These are phyloP conservation scores for Decorospora gaudefroyi DNA, from an alignment of 2,329 filamentous ascomycete genomes.

Conservation along the genomic window DNA sequence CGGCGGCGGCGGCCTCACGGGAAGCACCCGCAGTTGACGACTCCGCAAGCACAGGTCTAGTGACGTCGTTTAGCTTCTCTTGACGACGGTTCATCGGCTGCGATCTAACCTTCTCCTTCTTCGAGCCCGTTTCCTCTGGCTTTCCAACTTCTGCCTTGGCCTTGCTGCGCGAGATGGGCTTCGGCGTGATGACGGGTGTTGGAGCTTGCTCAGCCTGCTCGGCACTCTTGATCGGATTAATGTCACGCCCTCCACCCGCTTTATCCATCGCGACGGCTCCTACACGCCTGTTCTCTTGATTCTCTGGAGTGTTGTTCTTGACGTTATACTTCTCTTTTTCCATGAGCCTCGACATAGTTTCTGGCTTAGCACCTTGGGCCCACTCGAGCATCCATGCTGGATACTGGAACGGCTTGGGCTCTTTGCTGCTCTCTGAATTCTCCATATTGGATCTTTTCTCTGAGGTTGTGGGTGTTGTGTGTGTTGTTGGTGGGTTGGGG, in stretches of 20 bases:
- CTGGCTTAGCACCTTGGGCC: constrained; percentile 2
- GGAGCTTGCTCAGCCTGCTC: background rate
- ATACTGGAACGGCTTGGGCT: background rate
- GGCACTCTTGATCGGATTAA: background rate
- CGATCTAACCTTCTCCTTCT: constrained; percentile 2
- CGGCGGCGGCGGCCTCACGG: background rate
- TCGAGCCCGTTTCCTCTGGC: background rate
- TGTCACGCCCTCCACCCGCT: background rate
- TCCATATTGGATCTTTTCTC: too few species aligned
- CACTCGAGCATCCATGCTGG: constrained; percentile 8
- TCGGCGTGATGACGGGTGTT: background rate
- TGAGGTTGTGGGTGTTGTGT: background rate
- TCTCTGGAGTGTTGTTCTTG: background rate
- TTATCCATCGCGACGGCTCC: constrained; percentile 1
- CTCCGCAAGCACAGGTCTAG: constrained; percentile 2
- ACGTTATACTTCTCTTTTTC: constrained; percentile 1
- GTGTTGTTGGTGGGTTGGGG: background rate
- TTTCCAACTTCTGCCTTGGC: background rate
- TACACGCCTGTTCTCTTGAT: background rate
- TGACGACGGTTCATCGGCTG: background rate
- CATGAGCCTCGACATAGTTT: constrained; percentile 1
- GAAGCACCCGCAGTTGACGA: constrained; percentile 5
- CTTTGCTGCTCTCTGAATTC: background rate
- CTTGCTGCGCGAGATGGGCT: background rate
- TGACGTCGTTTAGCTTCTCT: background rate